Evolutionary conservation across 331 rosid genomes (phyloP).

Genomic region (Quercus phellos): DNA sequence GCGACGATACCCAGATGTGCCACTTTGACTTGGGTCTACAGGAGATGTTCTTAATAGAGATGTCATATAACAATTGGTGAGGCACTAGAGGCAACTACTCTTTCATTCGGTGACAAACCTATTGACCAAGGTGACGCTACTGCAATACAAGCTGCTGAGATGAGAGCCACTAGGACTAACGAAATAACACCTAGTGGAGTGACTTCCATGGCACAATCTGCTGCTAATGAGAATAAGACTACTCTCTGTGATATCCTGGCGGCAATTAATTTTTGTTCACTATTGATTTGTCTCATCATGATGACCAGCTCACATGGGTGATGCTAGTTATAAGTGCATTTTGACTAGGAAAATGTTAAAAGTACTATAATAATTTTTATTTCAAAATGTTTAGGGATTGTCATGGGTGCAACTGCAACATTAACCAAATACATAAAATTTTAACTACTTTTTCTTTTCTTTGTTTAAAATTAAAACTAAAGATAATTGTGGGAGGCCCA

Average conservation of each 20-base stretch:
- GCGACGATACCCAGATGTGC: conserved; percentile 32
- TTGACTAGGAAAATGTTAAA: no score
- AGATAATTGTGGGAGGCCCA: no score
- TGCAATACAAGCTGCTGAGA: conserved; percentile 39
- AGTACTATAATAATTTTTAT: no score
- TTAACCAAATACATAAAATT: no score
- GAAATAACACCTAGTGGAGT: conserved; percentile 30
- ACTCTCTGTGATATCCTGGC: conserved; percentile 34
- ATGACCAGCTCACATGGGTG: no score
- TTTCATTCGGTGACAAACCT: conserved; percentile 33
- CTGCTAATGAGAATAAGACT: conserved; percentile 37
- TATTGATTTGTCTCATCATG: neutral
- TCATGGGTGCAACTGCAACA: no score
- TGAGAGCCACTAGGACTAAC: conserved; percentile 34
- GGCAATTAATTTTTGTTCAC: conserved; percentile 11
- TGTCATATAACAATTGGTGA: conserved; percentile 42
- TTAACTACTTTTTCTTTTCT: no score
- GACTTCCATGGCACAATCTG: conserved; percentile 43
- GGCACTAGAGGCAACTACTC: conserved; percentile 35
- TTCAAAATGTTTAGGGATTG: no score
- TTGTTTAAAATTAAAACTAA: no score
- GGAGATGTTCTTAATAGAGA: conserved; percentile 25
- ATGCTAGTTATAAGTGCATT: no score
- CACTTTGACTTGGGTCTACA: conserved; percentile 1
- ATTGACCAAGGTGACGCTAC: conserved; percentile 45